phyloP scores from a whole-genome alignment of 345 rosid genomes.

The Garcia nutans region DNA sequence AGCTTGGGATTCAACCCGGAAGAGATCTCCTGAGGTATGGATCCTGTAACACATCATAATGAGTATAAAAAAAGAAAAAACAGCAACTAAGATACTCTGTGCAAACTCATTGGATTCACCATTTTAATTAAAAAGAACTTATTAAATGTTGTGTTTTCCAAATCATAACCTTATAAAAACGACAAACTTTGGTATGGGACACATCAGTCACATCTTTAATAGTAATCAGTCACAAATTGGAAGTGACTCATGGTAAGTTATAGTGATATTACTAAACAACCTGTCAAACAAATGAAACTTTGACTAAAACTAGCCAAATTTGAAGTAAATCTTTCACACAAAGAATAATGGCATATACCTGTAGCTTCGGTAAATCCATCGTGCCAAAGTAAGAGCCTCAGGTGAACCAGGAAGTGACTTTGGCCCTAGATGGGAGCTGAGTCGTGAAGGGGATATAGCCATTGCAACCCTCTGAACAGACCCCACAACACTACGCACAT shows the following conservation, averaged over 20 bases:
- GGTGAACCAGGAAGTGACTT: conserved; percentile 79
- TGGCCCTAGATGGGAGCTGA: conserved; percentile 42
- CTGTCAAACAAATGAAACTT: not conserved
- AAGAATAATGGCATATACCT: conserved; percentile 44
- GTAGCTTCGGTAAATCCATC: conserved; percentile 82
- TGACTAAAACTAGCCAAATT: not conserved
- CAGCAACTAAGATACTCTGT: not conserved
- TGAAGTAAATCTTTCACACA: not conserved
- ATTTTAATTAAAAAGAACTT: not conserved
- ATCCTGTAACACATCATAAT: conserved; percentile 35
- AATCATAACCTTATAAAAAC: not conserved
- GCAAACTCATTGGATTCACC: not conserved
- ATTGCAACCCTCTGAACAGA: conserved; percentile 97
- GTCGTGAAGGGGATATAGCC: conserved; percentile 80
- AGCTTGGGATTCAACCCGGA: conserved; percentile 45
- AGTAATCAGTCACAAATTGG: not conserved
- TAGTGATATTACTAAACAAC: not conserved
- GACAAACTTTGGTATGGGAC: not conserved
- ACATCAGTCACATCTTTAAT: not conserved
- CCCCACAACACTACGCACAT: conserved; percentile 78
- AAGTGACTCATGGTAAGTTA: not conserved
- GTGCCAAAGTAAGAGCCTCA: conserved; percentile 86
- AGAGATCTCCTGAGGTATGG: conserved; percentile 70
- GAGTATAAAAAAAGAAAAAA: not conserved
- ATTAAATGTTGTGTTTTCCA: not conserved